Conservation (phyloP, 257 asterid species). For the Buddleja alternifolia region DNA sequence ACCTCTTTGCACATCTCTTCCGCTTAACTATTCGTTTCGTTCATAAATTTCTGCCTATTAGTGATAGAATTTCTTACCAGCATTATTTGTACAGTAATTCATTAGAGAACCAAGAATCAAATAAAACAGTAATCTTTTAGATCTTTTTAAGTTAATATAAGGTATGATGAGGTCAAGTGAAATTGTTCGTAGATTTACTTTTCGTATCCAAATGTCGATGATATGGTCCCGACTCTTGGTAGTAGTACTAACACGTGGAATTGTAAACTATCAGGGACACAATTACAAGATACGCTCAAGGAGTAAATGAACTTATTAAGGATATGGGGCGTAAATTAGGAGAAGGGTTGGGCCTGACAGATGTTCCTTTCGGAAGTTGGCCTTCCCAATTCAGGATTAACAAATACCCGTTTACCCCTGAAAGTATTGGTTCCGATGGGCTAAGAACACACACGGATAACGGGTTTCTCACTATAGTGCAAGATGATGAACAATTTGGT, state of each 20-base stretch:
- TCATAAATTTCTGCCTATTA: no score
- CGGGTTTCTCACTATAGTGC: conserved; percentile 50
- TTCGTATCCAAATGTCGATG: no score
- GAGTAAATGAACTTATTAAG: conserved; percentile 32
- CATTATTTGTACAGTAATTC: no score
- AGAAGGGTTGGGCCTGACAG: conserved; percentile 36
- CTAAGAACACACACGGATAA: conserved; percentile 47
- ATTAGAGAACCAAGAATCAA: no score
- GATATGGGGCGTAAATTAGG: conserved; percentile 39
- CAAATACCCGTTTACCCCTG: conserved; percentile 42
- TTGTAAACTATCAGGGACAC: conserved; percentile 35
- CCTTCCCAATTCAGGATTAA: conserved; percentile 50
- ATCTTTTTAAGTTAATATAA: no score
- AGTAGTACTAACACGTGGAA: no score
- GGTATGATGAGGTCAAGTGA: no score
- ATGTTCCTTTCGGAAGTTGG: conserved; percentile 41
- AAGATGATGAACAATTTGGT: conserved; percentile 49
- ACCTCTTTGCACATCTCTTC: no score
- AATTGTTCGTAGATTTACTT: no score
- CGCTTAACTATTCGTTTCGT: no score
- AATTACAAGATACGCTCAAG: conserved; percentile 40
- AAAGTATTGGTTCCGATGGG: conserved; percentile 45
- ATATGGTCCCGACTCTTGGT: not conserved
- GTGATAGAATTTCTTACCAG: no score
- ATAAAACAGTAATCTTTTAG: no score